phyloP scores from a whole-genome alignment of 257 asterid genomes.

The Penstemon barbatus region DNA sequence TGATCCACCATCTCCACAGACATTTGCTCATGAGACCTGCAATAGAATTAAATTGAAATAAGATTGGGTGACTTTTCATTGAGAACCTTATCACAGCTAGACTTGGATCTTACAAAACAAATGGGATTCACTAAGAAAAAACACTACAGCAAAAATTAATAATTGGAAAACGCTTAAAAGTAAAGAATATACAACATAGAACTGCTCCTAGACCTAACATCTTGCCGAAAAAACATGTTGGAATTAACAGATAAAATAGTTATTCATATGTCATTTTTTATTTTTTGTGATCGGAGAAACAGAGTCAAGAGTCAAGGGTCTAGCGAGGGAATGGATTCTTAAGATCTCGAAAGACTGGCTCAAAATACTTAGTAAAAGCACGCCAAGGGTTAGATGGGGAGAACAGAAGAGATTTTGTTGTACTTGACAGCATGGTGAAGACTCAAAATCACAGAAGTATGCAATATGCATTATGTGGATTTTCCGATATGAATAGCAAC shows the following conservation, averaged over 20 bases:
- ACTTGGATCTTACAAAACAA: constrained; percentile 1
- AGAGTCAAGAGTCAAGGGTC: background rate
- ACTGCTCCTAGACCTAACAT: constrained; percentile 1
- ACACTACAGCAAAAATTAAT: background rate
- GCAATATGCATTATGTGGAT: too few relatives aligned
- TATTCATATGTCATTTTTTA: background rate
- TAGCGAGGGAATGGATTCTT: background rate
- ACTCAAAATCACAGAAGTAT: too few relatives aligned
- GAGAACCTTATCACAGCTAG: constrained; percentile 15
- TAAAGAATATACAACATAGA: background rate
- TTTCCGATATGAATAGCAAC: too few relatives aligned
- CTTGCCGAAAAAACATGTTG: background rate
- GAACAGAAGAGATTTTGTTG: background rate
- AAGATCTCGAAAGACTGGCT: background rate
- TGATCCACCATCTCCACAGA: constrained; percentile 78
- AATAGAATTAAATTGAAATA: constrained; percentile 4
- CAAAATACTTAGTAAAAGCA: constrained; percentile 11
- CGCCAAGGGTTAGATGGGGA: constrained; percentile 11
- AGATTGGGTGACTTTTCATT: background rate
- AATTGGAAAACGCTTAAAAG: constrained; percentile 1
- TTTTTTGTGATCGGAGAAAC: background rate
- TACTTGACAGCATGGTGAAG: background rate
- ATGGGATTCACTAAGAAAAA: background rate
- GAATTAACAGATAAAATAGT: constrained; percentile 10
- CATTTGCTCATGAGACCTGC: constrained; percentile 95